Evolutionary conservation across 495 filamentous ascomycete genomes (phyloP).

Genomic region (Parathielavia appendiculata): DNA sequence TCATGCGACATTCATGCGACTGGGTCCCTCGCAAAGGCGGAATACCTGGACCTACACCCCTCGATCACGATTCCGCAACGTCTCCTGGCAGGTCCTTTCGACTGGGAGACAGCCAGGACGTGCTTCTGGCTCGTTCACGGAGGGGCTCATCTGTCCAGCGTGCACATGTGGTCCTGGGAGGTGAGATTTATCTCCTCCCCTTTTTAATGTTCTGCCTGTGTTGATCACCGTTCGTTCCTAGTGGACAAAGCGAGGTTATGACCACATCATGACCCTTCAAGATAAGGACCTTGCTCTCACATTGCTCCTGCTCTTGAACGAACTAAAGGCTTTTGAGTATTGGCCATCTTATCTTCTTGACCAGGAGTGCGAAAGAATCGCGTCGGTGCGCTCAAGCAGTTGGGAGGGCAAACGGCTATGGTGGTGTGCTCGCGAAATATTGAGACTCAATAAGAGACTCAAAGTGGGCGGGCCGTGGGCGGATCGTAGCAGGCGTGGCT

Average conservation of each 20-base stretch:
- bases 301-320: conserved; percentile 6
- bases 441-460: not conserved
- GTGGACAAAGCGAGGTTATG: conserved; percentile 21
- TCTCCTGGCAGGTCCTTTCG: conserved; percentile 28
- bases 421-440: not conserved
- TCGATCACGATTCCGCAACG: conserved; percentile 30
- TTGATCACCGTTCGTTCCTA: not conserved
- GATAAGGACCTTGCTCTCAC: conserved; percentile 9
- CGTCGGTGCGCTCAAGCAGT: not conserved
- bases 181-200: conserved; percentile 11
- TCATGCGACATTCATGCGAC: not conserved
- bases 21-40: not conserved
- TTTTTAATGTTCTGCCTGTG: not conserved
- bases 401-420: not conserved
- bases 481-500: too few relatives aligned
- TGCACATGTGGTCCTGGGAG: conserved; percentile 41
- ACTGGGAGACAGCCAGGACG: conserved; percentile 27
- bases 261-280: conserved; percentile 7
- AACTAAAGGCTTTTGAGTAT: conserved; percentile 14
- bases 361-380: conserved; percentile 4
- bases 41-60: conserved; percentile 29
- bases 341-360: conserved; percentile 14
- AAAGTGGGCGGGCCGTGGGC: not conserved
- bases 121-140: conserved; percentile 38
- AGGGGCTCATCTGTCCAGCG: conserved; percentile 20